A percentile compares a stretch with the other conserved stretches of the same genome.
Conservation (phyloP, 306 rosid species). For the Oemleria cerasiformis region DNA sequence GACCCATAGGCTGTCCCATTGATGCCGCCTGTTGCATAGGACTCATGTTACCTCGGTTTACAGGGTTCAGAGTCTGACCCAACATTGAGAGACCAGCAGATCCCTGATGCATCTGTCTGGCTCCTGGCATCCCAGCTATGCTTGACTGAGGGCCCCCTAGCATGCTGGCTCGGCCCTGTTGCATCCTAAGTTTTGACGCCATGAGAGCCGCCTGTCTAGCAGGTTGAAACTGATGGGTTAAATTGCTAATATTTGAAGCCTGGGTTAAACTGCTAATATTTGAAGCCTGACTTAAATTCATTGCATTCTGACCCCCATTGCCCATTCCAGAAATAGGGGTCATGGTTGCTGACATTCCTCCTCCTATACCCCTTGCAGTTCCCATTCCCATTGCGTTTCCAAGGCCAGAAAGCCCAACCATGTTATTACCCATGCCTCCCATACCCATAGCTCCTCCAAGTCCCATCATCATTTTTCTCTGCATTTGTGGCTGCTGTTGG, state of each 20-base stretch:
- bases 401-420: slow-evolving; percentile 72
- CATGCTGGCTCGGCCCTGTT: slow-evolving; percentile 47
- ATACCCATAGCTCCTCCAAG: slow-evolving; percentile 65
- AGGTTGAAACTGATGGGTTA: slow-evolving; percentile 60
- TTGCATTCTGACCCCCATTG: slow-evolving; percentile 68
- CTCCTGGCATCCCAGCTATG: slow-evolving; percentile 64
- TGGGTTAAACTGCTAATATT: slow-evolving; percentile 53
- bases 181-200: slow-evolving; percentile 44
- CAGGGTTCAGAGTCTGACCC: slow-evolving; percentile 55
- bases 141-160: slow-evolving; percentile 58
- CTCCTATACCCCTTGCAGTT: slow-evolving; percentile 63
- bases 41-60: slow-evolving; percentile 55
- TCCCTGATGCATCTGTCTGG: slow-evolving; percentile 68
- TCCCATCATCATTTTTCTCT: slow-evolving; percentile 87
- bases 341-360: slow-evolving; percentile 76
- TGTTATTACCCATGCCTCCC: slow-evolving; percentile 57
- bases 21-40: slow-evolving; percentile 57
- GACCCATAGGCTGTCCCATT: slow-evolving; percentile 71
- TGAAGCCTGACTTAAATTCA: slow-evolving; percentile 60
- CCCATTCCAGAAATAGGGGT: slow-evolving; percentile 73
- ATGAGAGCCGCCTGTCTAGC: slow-evolving; percentile 46
- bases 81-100: slow-evolving; percentile 66
- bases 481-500: slow-evolving; percentile 64
- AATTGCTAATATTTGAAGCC: slow-evolving; percentile 48
- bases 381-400: slow-evolving; percentile 75